phyloP scores from a whole-genome alignment of 2,329 filamentous ascomycete species.

The Rugonectria rugulosa region DNA sequence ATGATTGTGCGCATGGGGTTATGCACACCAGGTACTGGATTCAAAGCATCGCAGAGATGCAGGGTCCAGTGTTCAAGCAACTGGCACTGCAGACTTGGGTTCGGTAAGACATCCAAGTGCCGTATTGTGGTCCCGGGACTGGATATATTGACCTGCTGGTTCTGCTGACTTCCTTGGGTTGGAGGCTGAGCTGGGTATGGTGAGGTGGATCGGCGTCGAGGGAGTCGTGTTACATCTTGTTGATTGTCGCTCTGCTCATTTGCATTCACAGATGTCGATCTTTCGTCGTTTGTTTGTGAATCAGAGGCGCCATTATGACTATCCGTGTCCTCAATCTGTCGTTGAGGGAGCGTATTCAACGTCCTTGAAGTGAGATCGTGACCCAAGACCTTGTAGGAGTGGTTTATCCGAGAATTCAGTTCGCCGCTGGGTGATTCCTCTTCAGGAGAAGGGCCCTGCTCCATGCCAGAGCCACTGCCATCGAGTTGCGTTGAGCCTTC shows the following conservation, averaged over 20 bases:
- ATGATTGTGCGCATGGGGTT: conserved; percentile 34
- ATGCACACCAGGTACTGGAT: conserved; percentile 30
- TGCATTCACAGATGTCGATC: conserved; percentile 7
- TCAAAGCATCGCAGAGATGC: conserved; percentile 33
- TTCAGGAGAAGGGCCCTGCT: not conserved
- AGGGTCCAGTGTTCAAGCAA: conserved; percentile 34
- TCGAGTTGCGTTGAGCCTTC: conserved; percentile 2
- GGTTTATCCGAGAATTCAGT: conserved; percentile 25
- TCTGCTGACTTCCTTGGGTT: not conserved
- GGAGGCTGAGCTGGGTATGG: not conserved
- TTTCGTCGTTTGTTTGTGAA: not conserved
- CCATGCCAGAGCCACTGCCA: not conserved
- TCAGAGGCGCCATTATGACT: not conserved
- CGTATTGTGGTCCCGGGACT: conserved; percentile 10
- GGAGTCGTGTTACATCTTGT: conserved; percentile 23
- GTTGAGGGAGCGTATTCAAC: conserved; percentile 7
- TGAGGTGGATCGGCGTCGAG: conserved; percentile 9
- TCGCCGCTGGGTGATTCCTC: conserved; percentile 17
- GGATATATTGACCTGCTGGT: not conserved
- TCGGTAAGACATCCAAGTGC: conserved; percentile 30
- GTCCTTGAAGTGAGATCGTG: conserved; percentile 23
- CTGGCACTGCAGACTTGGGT: conserved; percentile 31
- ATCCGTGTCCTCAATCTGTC: not conserved
- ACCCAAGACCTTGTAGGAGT: conserved; percentile 29
- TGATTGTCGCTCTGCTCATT: not conserved